Conservation (phyloP, 2,329 filamentous ascomycete genomes). For the Fusarium albosuccineum region DNA sequence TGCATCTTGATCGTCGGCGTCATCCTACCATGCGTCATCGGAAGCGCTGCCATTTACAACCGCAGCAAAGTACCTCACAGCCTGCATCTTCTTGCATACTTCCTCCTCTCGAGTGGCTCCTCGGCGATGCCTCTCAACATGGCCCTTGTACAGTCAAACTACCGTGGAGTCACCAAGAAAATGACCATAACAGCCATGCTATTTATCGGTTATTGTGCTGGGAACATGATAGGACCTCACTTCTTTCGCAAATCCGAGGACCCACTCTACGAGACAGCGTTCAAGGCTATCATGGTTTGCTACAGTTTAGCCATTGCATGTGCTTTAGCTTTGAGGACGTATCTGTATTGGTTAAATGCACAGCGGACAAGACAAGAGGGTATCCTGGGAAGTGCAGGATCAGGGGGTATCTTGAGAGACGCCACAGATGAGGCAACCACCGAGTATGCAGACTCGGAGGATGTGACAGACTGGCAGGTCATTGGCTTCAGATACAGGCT, state of each 20-base stretch:
- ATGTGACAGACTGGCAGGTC: conserved; percentile 71
- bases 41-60: conserved; percentile 66
- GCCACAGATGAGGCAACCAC: conserved; percentile 44
- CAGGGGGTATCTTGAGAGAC: conserved; percentile 55
- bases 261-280: conserved; percentile 66
- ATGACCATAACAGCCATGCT: conserved; percentile 69
- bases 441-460: conserved; percentile 62
- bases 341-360: conserved; percentile 61
- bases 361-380: conserved; percentile 59
- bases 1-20: conserved; percentile 65
- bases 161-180: conserved; percentile 70
- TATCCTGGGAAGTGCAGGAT: conserved; percentile 58
- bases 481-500: conserved; percentile 70
- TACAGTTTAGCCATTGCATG: conserved; percentile 64
- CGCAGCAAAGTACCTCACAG: conserved; percentile 56
- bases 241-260: conserved; percentile 65
- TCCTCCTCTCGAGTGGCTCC: conserved; percentile 66
- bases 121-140: conserved; percentile 67
- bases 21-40: conserved; percentile 64
- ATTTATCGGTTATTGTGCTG: conserved; percentile 67
- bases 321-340: conserved; percentile 59
- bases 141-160: conserved; percentile 68
- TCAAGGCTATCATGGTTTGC: conserved; percentile 68
- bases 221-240: conserved; percentile 69
- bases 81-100: conserved; percentile 69